Evolutionary conservation across 108 stramenopile species (phyloP).

Genomic region (Cyclotella distinguenda): DNA sequence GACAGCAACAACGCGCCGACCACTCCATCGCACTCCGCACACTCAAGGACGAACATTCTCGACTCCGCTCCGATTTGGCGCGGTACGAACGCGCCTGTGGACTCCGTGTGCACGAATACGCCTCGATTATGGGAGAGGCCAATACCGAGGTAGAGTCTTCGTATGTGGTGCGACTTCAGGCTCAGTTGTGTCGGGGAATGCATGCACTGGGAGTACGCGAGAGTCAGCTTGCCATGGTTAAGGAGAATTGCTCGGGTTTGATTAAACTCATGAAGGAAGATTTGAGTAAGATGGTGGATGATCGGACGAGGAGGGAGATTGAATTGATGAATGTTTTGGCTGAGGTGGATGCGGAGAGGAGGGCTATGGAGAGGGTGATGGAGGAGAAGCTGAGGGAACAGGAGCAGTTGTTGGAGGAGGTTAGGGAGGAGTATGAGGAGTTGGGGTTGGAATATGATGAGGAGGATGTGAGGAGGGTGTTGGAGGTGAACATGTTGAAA

Average conservation of each 20-base stretch:
- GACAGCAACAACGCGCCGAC: conserved; percentile 36
- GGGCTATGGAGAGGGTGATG: conserved; percentile 54
- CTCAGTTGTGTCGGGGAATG: conserved; percentile 83
- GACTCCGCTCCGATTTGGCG: conserved; percentile 19
- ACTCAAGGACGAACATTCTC: conserved; percentile 40
- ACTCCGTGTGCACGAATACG: conserved; percentile 41
- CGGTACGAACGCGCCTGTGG: conserved; percentile 33
- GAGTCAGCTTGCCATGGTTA: conserved; percentile 68
- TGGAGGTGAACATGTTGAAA: conserved; percentile 48
- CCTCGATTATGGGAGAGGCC: conserved; percentile 31
- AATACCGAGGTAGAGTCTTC: conserved; percentile 47
- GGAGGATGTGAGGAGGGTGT: conserved; percentile 34
- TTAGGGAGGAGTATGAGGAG: conserved; percentile 52
- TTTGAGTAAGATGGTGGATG: conserved; percentile 54
- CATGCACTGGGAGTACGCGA: conserved; percentile 80
- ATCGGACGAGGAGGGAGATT: conserved; percentile 66
- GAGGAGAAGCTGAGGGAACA: conserved; percentile 52
- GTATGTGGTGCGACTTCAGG: conserved; percentile 76
- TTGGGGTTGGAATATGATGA: conserved; percentile 48
- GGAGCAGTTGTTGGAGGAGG: conserved; percentile 46
- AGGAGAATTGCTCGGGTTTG: conserved; percentile 37
- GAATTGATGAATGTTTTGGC: conserved; percentile 75
- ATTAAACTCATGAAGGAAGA: conserved; percentile 60
- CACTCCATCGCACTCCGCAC: conserved; percentile 27
- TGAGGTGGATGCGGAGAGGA: conserved; percentile 52